Base-by-base conservation (phyloP, 495 filamentous ascomycete genomes). In the Xylaria castorea region DNA sequence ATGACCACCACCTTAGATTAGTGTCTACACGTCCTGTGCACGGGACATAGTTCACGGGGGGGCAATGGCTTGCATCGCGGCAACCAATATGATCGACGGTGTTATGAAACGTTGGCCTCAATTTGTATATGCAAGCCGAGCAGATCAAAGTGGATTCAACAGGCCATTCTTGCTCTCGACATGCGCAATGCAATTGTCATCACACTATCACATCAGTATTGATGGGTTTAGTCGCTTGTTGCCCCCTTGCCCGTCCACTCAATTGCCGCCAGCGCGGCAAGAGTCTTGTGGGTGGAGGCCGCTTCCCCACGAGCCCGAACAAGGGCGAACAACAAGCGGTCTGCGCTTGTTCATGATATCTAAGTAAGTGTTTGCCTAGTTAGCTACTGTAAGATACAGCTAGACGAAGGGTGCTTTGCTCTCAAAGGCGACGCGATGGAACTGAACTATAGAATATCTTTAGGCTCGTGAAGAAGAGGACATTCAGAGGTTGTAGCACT, bases 131-230 rank as follows among this genome's bases (percentile, higher is more conserved):
- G 32, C 64, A 67, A 66, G 46, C 1, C 8, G 16, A n/a, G 63
- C 42, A 30, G 16, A 20, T 51, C 46, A 3, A 51, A 53, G 50
- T 42, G 53, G 66, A 57, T 57, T 60, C n/a, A 69, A 44, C 66
- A 58, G 66, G 46, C 66, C 46, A 69, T 38, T 67, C 14, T 53
- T 53, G 48, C 64, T 51, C 46, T 44, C 18, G 11, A 27, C 18
- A 61, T 70, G 67, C 67, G 61, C 55, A 25, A 46, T 48, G 67
- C 55, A 70, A 20, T 55, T 44, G 9, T 50, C 5, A 50, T 70
- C 53, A 61, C 67, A 68, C 50, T 70, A 70, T 70, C 67, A 70
- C 67, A 70, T 70, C 38, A 38, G 14, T 69, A 22, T 22, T 60
- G 9, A 40, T 68, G 8, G 55, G n/a, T 32, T 5, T 34, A 7